Conservation (phyloP, 2,329 filamentous ascomycete species). For the Penicillium digitatum region DNA sequence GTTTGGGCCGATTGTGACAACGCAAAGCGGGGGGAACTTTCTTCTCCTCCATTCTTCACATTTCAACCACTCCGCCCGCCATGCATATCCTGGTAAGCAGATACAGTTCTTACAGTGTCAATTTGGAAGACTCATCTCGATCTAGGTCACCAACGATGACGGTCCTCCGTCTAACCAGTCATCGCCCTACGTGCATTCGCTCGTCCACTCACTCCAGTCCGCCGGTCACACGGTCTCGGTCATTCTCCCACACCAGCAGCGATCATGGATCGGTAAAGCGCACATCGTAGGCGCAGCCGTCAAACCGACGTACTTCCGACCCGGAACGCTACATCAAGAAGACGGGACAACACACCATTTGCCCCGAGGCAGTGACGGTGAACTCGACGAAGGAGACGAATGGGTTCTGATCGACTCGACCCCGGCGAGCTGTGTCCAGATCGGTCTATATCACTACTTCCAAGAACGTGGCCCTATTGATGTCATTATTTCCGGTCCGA, state of each 20-base stretch:
- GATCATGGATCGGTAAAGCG: constrained; percentile 98
- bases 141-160: constrained; percentile 65
- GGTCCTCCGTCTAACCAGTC: constrained; percentile 73
- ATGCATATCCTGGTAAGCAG: constrained; percentile 53
- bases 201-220: constrained; percentile 65
- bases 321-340: constrained; percentile 56
- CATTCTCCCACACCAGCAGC: constrained; percentile 82
- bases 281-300: constrained; percentile 89
- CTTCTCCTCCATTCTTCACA: constrained; percentile 18
- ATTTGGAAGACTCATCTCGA: constrained; percentile 6
- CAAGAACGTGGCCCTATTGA: constrained; percentile 67
- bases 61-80: constrained; percentile 12
- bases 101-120: not conserved
- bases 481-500: constrained; percentile 73
- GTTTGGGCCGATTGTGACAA: constrained; percentile 2
- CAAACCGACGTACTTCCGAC: constrained; percentile 78
- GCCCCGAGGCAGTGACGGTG: constrained; percentile 52
- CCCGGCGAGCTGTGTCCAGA: constrained; percentile 75
- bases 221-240: constrained; percentile 87
- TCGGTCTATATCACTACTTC: constrained; percentile 77
- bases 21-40: constrained; percentile 16
- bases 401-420: constrained; percentile 80
- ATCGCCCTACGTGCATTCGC: constrained; percentile 74
- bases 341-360: constrained; percentile 65
- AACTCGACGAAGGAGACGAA: constrained; percentile 58